These are phyloP conservation scores for Poronia punctata DNA, from an alignment of 495 filamentous ascomycete species.

Conservation along the genomic window DNA sequence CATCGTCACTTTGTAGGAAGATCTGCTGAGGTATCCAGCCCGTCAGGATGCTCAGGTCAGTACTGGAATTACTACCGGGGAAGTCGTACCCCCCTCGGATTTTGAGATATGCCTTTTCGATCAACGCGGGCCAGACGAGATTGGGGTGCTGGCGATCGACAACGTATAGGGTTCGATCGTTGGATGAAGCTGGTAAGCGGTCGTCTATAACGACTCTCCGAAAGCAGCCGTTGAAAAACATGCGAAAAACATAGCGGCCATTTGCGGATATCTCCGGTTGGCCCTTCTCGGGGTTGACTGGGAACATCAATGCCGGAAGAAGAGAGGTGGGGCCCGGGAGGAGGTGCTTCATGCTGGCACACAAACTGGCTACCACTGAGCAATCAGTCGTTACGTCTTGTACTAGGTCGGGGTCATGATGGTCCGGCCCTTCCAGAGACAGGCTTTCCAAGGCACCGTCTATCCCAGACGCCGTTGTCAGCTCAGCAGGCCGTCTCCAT, in stretches of 20 bases:
- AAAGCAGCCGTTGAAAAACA: conserved; percentile 92
- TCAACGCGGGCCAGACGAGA: conserved; percentile 82
- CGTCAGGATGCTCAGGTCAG: conserved; percentile 82
- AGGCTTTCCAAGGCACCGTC: conserved; percentile 13
- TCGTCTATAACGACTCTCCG: conserved; percentile 88
- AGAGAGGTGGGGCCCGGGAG: conserved; percentile 30
- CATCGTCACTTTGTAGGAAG: conserved; percentile 76
- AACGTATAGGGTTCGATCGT: conserved; percentile 73
- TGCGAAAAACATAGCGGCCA: conserved; percentile 85
- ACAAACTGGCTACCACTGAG: conserved; percentile 93
- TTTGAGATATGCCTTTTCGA: conserved; percentile 98
- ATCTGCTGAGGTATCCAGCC: conserved; percentile 97
- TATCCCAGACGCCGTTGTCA: conserved; percentile 16
- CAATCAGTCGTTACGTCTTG: conserved; percentile 94
- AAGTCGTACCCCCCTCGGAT: conserved; percentile 95
- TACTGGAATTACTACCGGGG: conserved; percentile 95
- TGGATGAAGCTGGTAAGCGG: conserved; percentile 69
- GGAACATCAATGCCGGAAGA: conserved; percentile 63
- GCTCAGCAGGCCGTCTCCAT: conserved; percentile 71
- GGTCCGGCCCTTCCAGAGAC: conserved; percentile 46
- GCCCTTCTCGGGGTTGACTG: conserved; percentile 51
- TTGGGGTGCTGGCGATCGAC: conserved; percentile 72
- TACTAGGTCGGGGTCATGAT: conserved; percentile 71
- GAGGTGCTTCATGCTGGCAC: conserved; percentile 55
- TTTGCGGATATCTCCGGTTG: conserved; percentile 57